Base-by-base conservation (phyloP, 495 filamentous ascomycete genomes). In the Penicillium nucicola region DNA sequence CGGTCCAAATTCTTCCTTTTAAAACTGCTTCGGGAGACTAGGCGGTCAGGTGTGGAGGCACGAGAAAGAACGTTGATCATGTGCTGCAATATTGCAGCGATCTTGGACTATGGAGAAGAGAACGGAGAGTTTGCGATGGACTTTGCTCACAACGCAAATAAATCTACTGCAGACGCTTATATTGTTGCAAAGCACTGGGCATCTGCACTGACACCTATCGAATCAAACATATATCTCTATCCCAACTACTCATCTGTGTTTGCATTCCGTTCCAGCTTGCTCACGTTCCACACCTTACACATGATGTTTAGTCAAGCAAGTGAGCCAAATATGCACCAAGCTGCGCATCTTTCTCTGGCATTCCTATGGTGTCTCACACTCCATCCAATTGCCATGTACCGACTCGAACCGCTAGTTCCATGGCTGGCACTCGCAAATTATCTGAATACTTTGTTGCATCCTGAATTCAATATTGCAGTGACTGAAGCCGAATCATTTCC, bases 311-410 rank as follows among this genome's bases (percentile, higher is more conserved):
- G 76, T 31, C 77, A 87, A 14, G 54, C 75, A 1, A 76, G 80
- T 1, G 86, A 91, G 46, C 68, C 69, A 0, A 86, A 87, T 48
- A 71, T 86, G 13, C 74, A 89, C 17, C 81, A 87, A 1, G 81
- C 83, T 50, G 56, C 85, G 1, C 88, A 95, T 51, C 73, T 84
- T 5, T 79, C 80, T 30, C 69, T 96, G 14, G 80, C 81, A 3
- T 92, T 95, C 61, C 61, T 89, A 6, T 80, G 76, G 65, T 77
- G 84, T 50, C 60, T 87, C 25, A 71, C 77, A 7, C 71, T 76
- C 15, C 72, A 71, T 18, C 73, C 74, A 0, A 61, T 65, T 17
- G 81, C 82, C 17, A 79, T 84, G 61, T 62, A 64, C 19, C 61
- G 70, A 41, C 62, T 86, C n/a, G 77, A 82, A 52, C 63, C 59